A percentile compares a stretch with the other conserved stretches of the same genome.
These are phyloP conservation scores for Ceratocystis ficicola DNA, from an alignment of 2,329 filamentous ascomycete species.

Conservation along the genomic window DNA sequence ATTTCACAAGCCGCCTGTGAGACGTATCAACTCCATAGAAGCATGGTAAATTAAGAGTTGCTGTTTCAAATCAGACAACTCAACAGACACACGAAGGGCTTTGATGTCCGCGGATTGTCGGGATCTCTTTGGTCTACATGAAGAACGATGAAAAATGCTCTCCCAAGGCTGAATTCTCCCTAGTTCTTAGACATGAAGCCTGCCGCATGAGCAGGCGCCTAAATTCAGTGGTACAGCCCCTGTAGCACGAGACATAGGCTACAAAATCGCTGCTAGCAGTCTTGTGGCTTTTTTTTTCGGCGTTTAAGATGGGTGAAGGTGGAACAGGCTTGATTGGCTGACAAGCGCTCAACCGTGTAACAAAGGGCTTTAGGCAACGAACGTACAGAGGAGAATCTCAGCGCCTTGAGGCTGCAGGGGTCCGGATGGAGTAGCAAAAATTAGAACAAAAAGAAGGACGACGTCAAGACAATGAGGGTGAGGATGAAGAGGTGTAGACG, in stretches of 20 bases:
- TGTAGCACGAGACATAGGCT: not conserved
- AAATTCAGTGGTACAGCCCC: not conserved
- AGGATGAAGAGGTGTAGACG: not conserved
- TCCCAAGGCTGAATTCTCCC: not conserved
- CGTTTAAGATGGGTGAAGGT: constrained; percentile 6
- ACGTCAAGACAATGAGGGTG: not conserved
- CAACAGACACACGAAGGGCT: not conserved
- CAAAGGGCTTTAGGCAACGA: not conserved
- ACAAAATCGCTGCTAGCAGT: not conserved
- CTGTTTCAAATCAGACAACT: not conserved
- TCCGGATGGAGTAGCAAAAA: not conserved
- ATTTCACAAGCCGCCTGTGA: not conserved
- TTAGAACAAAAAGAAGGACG: not conserved
- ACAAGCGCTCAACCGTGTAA: constrained; percentile 12
- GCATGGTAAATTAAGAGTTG: no score
- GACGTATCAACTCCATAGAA: not conserved
- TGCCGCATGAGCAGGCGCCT: not conserved
- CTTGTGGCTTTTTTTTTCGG: not conserved
- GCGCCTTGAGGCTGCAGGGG: constrained; percentile 7
- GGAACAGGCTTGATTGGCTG: constrained; percentile 18
- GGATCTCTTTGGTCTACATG: no score
- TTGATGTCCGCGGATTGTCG: not conserved
- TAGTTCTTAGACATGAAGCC: not conserved
- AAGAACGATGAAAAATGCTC: no score
- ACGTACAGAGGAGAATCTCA: not conserved